A percentile compares a stretch with the other conserved stretches of the same genome.
phyloP scores from a whole-genome alignment of 148 eudicot genomes.

The Fagopyrum esculentum region DNA sequence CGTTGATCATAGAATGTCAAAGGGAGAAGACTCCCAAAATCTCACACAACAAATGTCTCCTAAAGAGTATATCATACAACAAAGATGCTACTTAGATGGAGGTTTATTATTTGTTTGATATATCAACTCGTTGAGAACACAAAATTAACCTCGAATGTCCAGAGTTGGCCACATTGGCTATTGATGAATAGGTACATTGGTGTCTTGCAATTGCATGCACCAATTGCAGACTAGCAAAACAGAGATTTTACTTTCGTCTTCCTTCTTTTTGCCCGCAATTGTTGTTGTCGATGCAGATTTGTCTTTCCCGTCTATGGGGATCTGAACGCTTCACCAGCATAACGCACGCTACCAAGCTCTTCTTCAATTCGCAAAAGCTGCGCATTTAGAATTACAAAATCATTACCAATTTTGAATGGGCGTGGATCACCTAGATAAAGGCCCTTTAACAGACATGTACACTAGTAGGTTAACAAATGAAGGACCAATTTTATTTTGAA shows the following conservation, averaged over 20 bases:
- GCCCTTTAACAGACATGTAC: no score
- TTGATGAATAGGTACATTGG: neutral
- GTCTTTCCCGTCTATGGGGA: slow-evolving; percentile 29
- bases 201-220: neutral
- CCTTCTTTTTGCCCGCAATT: neutral
- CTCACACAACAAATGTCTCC: neutral
- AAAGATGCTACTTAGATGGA: neutral
- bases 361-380: slow-evolving; percentile 99
- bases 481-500: neutral
- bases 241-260: neutral
- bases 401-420: neutral
- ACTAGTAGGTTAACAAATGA: no score
- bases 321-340: slow-evolving; percentile 95
- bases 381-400: slow-evolving; percentile 19
- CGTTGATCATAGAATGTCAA: neutral
- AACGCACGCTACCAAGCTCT: slow-evolving; percentile 92
- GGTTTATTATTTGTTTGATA: neutral
- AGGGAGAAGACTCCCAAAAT: neutral
- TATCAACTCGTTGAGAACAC: neutral
- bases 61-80: neutral
- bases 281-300: neutral
- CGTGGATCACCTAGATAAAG: neutral
- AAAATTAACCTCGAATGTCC: neutral
- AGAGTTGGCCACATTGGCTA: neutral
- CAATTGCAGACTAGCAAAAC: neutral